Evolutionary conservation across 768 basidiomycete species (phyloP), one percentile per base, ranked within the genome.

Genomic region (Pisolithus albus): DNA sequence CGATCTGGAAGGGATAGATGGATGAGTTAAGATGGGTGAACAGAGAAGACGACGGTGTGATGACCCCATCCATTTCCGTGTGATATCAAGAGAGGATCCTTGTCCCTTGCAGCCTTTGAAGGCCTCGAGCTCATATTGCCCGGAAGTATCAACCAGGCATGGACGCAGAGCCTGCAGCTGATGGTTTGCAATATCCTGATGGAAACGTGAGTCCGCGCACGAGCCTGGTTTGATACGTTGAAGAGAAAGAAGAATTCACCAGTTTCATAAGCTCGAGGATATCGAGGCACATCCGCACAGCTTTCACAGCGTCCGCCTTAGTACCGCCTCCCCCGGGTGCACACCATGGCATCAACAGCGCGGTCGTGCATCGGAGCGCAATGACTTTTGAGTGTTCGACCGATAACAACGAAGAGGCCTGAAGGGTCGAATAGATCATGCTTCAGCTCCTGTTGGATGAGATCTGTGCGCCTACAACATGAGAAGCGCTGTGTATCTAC

Each of bases 211-310:
- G 57, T 47, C n/a, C 2, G 18, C 10, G 26, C 16, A 58, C 55
- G 54, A 32, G 51, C 13, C 40, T 44, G 54, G 54, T 34, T n/a
- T 34, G 10, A 56, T 52, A 46, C 55, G 43, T 51, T 18, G 19
- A 36, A 56, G 50, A 45, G 42, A 63, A 50, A 32, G n/a, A n/a
- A n/a, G 53, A 40, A 80, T 88, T 62, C 63, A 89, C 92, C 61
- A 96, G 76, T 75, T 94, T 94, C 93, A 96, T 95, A 53, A 94
- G 78, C 71, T 95, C 93, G 37, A 94, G 74, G 55, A 95, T 84
- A 63, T 94, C 92, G 65, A 93, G 81, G 71, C 90, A 91, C 77
- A 84, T 76, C 54, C 86, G 75, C 52, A 93, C n/a, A n/a, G n/a
- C n/a, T n/a, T n/a, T n/a, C n/a, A n/a, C n/a, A n/a, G n/a, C n/a